Conservation (phyloP, 345 rosid species). For the Salix exigua region DNA sequence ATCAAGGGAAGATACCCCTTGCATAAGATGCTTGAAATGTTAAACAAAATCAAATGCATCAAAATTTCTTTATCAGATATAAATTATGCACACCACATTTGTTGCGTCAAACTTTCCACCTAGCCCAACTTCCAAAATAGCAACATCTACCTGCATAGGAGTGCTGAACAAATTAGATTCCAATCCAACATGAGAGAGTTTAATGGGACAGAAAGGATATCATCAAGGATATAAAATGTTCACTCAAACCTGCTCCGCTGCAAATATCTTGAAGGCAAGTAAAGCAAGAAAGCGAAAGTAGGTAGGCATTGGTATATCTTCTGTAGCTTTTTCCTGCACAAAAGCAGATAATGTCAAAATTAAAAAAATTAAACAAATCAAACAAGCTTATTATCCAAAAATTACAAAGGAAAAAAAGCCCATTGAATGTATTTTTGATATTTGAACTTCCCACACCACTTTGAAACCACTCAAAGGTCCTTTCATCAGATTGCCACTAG, state of each 20-base stretch:
- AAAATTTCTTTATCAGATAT: conserved; percentile 6
- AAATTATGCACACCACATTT: conserved; percentile 61
- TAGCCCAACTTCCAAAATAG: conserved; percentile 87
- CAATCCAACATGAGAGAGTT: not conserved
- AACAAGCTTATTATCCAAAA: not conserved
- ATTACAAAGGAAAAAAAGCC: not conserved
- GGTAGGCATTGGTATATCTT: conserved; percentile 84
- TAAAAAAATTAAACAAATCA: not conserved
- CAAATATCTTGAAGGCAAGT: conserved; percentile 87
- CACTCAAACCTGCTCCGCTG: conserved; percentile 68
- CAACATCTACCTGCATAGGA: conserved; percentile 74
- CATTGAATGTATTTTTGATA: not conserved
- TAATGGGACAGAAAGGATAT: not conserved
- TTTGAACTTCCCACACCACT: not conserved
- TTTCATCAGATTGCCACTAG: not conserved
- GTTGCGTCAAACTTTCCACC: conserved; percentile 93
- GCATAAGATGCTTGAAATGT: not conserved
- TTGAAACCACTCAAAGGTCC: not conserved
- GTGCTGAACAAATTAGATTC: conserved; percentile 1
- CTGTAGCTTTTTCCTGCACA: conserved; percentile 62
- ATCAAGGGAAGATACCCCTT: not conserved
- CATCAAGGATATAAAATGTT: not conserved
- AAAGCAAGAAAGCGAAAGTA: conserved; percentile 84
- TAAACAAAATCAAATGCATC: not conserved
- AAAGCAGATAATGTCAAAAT: not conserved